Percentiles rank a stretch among this genome's conserved stretches.
phyloP scores from a whole-genome alignment of 1,139 yeast genomes.

The Candida freyschussii region DNA sequence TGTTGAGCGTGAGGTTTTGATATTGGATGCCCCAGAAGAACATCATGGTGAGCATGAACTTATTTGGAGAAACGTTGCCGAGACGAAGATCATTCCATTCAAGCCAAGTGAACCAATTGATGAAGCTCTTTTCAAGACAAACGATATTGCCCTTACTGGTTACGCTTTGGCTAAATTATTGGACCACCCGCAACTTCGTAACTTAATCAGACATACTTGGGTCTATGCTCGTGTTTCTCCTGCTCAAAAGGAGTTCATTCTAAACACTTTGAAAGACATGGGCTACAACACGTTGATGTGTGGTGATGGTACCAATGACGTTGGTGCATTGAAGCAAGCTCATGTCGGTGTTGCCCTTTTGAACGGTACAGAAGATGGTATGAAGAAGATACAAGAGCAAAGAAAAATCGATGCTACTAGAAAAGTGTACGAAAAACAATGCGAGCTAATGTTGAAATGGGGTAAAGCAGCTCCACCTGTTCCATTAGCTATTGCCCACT shows the following conservation, averaged over 20 bases:
- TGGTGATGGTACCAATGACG: constrained; percentile 99
- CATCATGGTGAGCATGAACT: constrained; percentile 50
- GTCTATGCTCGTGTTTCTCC: constrained; percentile 98
- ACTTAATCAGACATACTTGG: constrained; percentile 86
- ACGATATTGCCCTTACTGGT: constrained; percentile 93
- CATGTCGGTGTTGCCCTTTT: constrained; percentile 95
- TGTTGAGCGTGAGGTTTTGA: constrained; percentile 75
- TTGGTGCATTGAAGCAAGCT: constrained; percentile 98
- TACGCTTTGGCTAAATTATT: constrained; percentile 70
- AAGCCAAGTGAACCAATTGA: constrained; percentile 58
- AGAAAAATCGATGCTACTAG: constrained; percentile 62
- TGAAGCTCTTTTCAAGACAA: constrained; percentile 50
- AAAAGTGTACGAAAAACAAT: constrained; percentile 80
- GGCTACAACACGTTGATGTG: constrained; percentile 97
- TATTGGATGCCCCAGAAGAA: constrained; percentile 81
- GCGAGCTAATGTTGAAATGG: constrained; percentile 74
- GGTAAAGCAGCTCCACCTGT: constrained; percentile 79
- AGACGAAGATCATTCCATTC: constrained; percentile 66
- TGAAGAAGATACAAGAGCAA: constrained; percentile 84
- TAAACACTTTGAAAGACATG: constrained; percentile 76
- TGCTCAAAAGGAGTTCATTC: constrained; percentile 84
- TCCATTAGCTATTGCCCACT: constrained; percentile 82
- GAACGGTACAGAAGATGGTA: constrained; percentile 94
- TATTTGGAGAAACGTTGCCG: constrained; percentile 84
- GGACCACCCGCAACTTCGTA: constrained; percentile 61